Conservation (phyloP, 2,329 filamentous ascomycete species). For the Penicillium vulpinum region DNA sequence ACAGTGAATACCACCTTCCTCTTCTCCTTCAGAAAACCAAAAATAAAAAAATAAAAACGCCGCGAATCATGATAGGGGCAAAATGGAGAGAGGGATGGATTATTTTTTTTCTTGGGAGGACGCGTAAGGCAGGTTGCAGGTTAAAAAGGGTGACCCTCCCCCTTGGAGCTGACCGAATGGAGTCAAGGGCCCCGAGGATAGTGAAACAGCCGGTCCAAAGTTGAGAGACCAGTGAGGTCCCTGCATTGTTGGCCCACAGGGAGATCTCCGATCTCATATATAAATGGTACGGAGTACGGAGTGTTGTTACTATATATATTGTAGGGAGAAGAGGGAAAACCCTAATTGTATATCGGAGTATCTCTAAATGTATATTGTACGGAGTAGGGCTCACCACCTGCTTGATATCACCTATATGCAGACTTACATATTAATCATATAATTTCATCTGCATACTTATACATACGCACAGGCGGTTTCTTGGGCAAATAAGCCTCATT, state of each 20-base stretch:
- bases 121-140: constrained; percentile 32
- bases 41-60: background rate
- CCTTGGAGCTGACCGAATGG: constrained; percentile 17
- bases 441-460: background rate
- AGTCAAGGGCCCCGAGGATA: constrained; percentile 33
- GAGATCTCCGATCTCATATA: constrained; percentile 5
- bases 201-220: constrained; percentile 30
- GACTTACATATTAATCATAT: background rate
- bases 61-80: constrained; percentile 4
- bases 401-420: too few relatives aligned
- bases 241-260: constrained; percentile 13
- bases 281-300: background rate
- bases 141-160: constrained; percentile 18
- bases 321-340: background rate
- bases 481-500: background rate
- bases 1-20: constrained; percentile 14
- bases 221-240: constrained; percentile 17
- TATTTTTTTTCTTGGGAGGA: constrained; percentile 18
- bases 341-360: background rate
- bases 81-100: background rate
- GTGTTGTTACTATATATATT: background rate
- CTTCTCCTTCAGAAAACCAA: constrained; percentile 1
- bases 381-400: too few relatives aligned
- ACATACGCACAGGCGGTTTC: background rate
- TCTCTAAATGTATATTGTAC: too few relatives aligned